Conservation (phyloP, 768 basidiomycete species). For the Crepidotus variabilis region DNA sequence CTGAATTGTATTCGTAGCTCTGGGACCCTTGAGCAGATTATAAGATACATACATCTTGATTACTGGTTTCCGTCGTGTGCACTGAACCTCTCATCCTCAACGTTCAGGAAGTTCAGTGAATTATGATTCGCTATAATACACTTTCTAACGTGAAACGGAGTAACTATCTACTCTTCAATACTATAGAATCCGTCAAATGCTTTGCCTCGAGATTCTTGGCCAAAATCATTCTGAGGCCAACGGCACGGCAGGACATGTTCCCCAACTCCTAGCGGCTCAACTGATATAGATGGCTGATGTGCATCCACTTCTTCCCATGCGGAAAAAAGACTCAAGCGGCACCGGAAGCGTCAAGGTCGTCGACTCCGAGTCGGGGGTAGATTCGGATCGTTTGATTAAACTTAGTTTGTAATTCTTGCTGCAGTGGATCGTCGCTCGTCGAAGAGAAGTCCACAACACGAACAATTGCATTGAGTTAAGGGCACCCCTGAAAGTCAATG, state of each 20-base stretch:
- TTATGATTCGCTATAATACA: too few relatives aligned
- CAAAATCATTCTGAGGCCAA: background rate
- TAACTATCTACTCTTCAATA: too few relatives aligned
- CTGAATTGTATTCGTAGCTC: too few relatives aligned
- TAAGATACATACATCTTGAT: too few relatives aligned
- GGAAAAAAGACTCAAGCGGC: background rate
- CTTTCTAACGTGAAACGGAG: too few relatives aligned
- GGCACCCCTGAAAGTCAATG: background rate
- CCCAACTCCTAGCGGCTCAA: background rate
- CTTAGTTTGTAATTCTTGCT: background rate
- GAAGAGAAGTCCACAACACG: background rate
- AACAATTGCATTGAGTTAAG: background rate
- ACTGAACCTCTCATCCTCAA: too few relatives aligned
- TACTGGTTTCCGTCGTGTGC: too few relatives aligned
- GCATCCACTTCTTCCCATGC: background rate
- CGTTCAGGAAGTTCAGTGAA: too few relatives aligned
- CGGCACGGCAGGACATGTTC: background rate
- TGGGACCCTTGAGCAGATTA: too few relatives aligned
- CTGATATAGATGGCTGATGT: background rate
- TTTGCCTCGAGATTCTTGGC: background rate
- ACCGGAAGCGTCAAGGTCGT: background rate
- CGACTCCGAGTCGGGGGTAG: background rate
- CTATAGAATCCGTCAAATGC: background rate
- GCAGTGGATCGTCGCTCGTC: background rate
- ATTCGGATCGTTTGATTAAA: background rate